Evolutionary conservation across 192 early-diverging fungal genomes (phyloP), one percentile per base, ranked within the genome.

Genomic region (Funneliformis mosseae): DNA sequence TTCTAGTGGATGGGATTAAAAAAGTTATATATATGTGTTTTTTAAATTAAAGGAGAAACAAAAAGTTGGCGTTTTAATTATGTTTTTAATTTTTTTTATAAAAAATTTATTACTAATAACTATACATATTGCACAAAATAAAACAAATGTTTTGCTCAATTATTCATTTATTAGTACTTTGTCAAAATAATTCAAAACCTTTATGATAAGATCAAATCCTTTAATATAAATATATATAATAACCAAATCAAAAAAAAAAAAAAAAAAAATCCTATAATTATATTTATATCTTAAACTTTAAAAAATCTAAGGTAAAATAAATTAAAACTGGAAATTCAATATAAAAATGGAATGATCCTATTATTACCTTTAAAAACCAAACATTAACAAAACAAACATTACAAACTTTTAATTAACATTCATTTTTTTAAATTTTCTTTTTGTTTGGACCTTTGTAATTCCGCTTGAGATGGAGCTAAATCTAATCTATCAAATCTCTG

Each of bases 401-500:
- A 21, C 16, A 6, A 55, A 21, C 12, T 55, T 50, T 50, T 4
- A 55, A 55, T 21, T 55, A 55, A 18, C 18, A 6, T 16, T 7
- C 50, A 55, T 55, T n/a, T 21, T 21, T 55, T 55, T 21, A 6
- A 55, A 71, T 71, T 33, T 55, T 78, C 62, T 33, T 63, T 66
- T 69, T 69, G 63, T 25, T 63, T 66, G 28, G 46, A 64, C 50
- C 25, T 79, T 48, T 79, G 77, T 23, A 79, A 42, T 71, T 79
- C 78, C 8, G 67, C 66, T 42, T 68, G 42, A 25, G 78, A 82
- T 41, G 91, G 91, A 39, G 87, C 91, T 27, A 92, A 81, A 79
- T 92, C 85, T 50, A 88, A 82, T 27, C 63, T 60, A 69, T 89
- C 89, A 81, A 94, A 95, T 43, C 87, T 80, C 18, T 71, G 64